Evolutionary conservation across 192 early-diverging fungal species (phyloP).

Genomic region (Coemansia sp.): DNA sequence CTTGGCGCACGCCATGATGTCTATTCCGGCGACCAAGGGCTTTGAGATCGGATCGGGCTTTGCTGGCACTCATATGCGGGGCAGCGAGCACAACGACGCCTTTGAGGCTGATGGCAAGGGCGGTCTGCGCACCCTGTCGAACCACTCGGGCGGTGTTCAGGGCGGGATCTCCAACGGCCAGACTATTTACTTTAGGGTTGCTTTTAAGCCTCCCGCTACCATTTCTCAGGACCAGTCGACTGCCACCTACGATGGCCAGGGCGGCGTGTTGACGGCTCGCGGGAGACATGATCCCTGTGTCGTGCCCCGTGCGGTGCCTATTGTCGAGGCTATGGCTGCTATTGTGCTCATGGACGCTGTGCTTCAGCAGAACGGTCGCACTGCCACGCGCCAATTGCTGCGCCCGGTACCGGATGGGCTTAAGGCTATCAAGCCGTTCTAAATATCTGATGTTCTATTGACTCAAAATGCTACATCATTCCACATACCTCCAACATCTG

Average conservation of each 20-base stretch:
- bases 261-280: constrained; percentile 82
- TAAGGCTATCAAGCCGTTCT: constrained; percentile 49
- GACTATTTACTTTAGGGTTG: constrained; percentile 94
- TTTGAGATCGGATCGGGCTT: constrained; percentile 97
- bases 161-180: constrained; percentile 98
- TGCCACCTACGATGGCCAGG: constrained; percentile 77
- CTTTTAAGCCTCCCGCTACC: constrained; percentile 96
- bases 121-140: constrained; percentile 81
- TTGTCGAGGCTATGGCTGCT: constrained; percentile 96
- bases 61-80: constrained; percentile 79
- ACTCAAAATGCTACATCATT: too few species aligned
- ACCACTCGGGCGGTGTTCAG: constrained; percentile 95
- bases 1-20: constrained; percentile 97
- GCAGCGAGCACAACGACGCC: constrained; percentile 91
- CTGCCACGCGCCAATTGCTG: constrained; percentile 28
- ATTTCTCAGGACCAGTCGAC: constrained; percentile 90
- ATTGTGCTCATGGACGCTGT: constrained; percentile 87
- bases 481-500: constrained; percentile 15
- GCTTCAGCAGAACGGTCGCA: constrained; percentile 44
- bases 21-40: constrained; percentile 97
- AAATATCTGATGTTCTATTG: too few species aligned
- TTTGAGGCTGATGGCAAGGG: constrained; percentile 63
- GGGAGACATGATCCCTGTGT: constrained; percentile 98
- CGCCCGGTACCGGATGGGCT: constrained; percentile 39
- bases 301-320: constrained; percentile 92